These are phyloP conservation scores for Penicillium sp. DNA, from an alignment of 2,329 filamentous ascomycete species.

Conservation along the genomic window DNA sequence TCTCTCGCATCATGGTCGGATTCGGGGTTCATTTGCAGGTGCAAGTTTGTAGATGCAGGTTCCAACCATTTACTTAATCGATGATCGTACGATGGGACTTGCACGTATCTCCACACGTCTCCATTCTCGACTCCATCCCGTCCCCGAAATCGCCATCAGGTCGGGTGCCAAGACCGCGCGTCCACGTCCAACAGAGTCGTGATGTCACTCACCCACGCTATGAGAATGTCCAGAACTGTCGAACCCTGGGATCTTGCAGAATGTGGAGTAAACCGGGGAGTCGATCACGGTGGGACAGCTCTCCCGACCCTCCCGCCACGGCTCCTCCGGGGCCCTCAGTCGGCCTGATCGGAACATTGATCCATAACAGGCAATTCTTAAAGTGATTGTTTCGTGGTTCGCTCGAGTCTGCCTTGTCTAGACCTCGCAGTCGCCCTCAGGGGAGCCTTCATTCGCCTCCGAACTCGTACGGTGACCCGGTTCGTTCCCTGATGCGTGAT, in stretches of 20 bases:
- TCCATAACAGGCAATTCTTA: not conserved
- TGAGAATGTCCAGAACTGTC: slow-evolving; percentile 4
- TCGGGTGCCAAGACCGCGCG: not conserved
- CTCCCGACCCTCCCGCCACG: not conserved
- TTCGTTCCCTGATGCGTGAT: not conserved
- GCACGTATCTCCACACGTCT: not conserved
- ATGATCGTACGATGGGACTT: not conserved
- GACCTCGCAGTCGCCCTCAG: not conserved
- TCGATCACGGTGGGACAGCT: not conserved
- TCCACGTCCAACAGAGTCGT: slow-evolving; percentile 4
- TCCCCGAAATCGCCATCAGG: not conserved
- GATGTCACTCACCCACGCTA: slow-evolving; percentile 7
- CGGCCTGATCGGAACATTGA: not conserved
- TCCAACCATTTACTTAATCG: not conserved
- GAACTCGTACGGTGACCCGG: not conserved
- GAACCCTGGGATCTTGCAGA: slow-evolving; percentile 5
- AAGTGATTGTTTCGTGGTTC: slow-evolving; percentile 1
- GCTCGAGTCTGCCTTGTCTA: not conserved
- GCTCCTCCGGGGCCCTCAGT: not conserved
- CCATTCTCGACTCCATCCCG: not conserved
- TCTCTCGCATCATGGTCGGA: no score
- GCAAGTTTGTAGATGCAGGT: no score
- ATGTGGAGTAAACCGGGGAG: slow-evolving; percentile 4
- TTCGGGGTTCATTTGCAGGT: no score
- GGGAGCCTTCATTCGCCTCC: not conserved